Evolutionary conservation across 2,329 filamentous ascomycete genomes (phyloP).

Genomic region (Grosmannia penicillata): DNA sequence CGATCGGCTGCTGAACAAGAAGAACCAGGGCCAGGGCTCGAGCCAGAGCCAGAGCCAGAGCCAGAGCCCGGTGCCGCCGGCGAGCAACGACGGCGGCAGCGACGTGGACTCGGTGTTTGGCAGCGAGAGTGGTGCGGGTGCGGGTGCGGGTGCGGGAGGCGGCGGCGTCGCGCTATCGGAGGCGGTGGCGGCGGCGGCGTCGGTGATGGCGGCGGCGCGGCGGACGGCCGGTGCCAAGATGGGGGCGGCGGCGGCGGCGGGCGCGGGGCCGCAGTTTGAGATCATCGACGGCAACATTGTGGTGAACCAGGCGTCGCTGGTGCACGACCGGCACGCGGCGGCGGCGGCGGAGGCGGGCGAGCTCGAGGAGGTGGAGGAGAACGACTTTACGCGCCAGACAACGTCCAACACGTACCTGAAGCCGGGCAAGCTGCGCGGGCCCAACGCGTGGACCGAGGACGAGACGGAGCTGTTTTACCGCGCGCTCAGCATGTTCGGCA

Average conservation of each 20-base stretch:
- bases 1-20: slow-evolving; percentile 23
- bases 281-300: slow-evolving; percentile 61
- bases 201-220: slow-evolving; percentile 5
- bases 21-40: slow-evolving; percentile 11
- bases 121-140: slow-evolving; percentile 4
- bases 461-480: slow-evolving; percentile 66
- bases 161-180: background rate
- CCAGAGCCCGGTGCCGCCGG: slow-evolving; percentile 9
- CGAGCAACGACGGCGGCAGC: slow-evolving; percentile 5
- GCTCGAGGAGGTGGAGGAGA: slow-evolving; percentile 55
- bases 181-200: slow-evolving; percentile 5
- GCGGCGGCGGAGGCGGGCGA: slow-evolving; percentile 36
- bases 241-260: slow-evolving; percentile 10
- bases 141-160: slow-evolving; percentile 1
- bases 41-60: slow-evolving; percentile 12
- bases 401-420: slow-evolving; percentile 53
- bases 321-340: slow-evolving; percentile 53
- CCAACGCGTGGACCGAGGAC: slow-evolving; percentile 54
- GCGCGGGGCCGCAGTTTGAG: slow-evolving; percentile 38
- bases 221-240: background rate
- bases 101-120: slow-evolving; percentile 1
- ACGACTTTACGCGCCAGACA: slow-evolving; percentile 60
- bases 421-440: slow-evolving; percentile 44
- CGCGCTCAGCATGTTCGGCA: slow-evolving; percentile 61
- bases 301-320: slow-evolving; percentile 50